Base-by-base conservation (phyloP, 1,284 basidiomycete species). In the Sporisorium scitamineum region DNA sequence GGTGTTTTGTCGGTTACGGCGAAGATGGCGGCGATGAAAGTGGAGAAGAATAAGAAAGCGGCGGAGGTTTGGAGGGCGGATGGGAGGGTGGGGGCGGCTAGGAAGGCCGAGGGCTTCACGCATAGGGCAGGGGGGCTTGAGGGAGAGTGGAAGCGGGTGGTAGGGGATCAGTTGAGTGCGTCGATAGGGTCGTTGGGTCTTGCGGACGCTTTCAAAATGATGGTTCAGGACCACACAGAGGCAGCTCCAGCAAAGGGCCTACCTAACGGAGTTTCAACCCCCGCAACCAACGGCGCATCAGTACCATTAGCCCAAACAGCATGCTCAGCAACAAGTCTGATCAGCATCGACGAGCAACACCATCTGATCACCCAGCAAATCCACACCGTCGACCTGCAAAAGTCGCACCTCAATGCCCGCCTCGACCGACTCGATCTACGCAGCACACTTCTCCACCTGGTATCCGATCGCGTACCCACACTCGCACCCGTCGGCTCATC, bases 1-100 rank as follows among this genome's bases (percentile, higher is more conserved):
- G 81, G 81, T 26, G 70, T 77, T 11, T 54, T 70, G 11, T 50
- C 47, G 18, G 61, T 79, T 5, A 60, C 53, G 3, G 67, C 27
- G 14, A 71, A 68, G 13, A 57, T 75, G 54, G 45, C 26, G 14
- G 44, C n/a, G 34, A 18, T 69, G 37, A 61, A 57, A 34, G 39
- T 76, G 48, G 59, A 20, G 1, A 58, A 42, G 41, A 61, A 57
- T 31, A 54, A 58, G 26, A 26, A 5, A 52, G 64, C 48, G 3
- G 27, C 29, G 32, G 63, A 44, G 16, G 37, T 31, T 5, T 45
- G 50, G 10, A 53, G 41, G 31, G 51, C 22, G 10, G 67, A 75
- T 55, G 10, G 44, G n/a, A 56, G 67, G 41, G 67, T 75, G 10
- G 26, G 7, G 20, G n/a, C 29, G 0, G 62, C 67, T 5, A 57